Base-by-base conservation (phyloP, 345 rosid genomes). In the Pugionium dolabratum region DNA sequence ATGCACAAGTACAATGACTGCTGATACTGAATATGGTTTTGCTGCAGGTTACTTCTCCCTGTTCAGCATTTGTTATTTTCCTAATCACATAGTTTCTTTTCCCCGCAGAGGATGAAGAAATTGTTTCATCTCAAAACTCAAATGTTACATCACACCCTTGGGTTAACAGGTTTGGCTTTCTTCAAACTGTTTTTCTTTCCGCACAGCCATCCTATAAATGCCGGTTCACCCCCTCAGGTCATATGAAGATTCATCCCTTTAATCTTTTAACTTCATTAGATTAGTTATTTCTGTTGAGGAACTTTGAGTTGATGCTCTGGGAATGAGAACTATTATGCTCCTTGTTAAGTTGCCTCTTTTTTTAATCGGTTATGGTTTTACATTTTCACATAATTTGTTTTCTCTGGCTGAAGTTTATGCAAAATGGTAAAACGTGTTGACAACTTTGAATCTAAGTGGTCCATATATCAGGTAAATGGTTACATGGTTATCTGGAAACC, bases 141-240 rank as follows among this genome's bases (percentile, higher is more conserved):
- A 65, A 67, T 71, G 48, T 70, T 63, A 37, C 81, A 46, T 70
- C 82, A 27, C 66, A 61, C 10, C 66, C 66, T 51, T 74, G 79
- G 67, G 57, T 48, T 27, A 82, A 80, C 81, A 84, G 96, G 98
- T 89, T 71, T 67, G 62, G 37, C 25, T 48, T 9, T 49, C 34
- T 49, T 4, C 46, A 42, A 0, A 2, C 43, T 41, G 11, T 41
- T 41, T 9, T 9, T 41, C 9, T 8, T 9, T 40, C 1, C 3
- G 60, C 31, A 7, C 60, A 25, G 1, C n/a, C 25, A 27, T 45
- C 9, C 27, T 48, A 35, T 34, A 7, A 45, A 25, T 34, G 37
- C 5, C 1, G 4, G 4, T 64, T 4, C 34, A 27, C 27, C 35
- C 7, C 18, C 31, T 34, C 42, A 34, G 3, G 9, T 25, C 32